Percentiles rank a stretch among this genome's conserved stretches.
Evolutionary conservation across 257 asterid genomes (phyloP).

Genomic region (Przewalskia tangutica): DNA sequence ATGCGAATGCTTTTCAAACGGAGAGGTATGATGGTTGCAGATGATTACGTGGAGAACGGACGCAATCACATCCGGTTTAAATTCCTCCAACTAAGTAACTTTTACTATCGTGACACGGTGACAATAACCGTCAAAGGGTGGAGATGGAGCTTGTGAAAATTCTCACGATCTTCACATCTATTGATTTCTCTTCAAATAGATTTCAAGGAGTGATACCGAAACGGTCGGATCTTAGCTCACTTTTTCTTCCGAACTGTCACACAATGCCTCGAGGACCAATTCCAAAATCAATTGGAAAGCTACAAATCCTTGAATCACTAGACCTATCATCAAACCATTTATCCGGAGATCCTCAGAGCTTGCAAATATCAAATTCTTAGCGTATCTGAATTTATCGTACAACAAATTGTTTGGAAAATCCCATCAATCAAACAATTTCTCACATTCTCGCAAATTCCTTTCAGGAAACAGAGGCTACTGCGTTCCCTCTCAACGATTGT

Average conservation of each 20-base stretch:
- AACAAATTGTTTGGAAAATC: conserved; percentile 35
- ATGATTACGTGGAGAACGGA: not conserved
- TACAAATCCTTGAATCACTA: conserved; percentile 20
- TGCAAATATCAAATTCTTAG: conserved; percentile 33
- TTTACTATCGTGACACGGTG: conserved; percentile 48
- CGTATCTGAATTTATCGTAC: conserved; percentile 34
- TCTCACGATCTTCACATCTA: conserved; percentile 24
- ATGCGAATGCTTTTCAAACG: conserved; percentile 1
- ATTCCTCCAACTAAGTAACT: conserved; percentile 6
- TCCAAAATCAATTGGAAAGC: conserved; percentile 22
- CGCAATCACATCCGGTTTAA: conserved; percentile 12
- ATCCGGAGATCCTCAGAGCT: conserved; percentile 23
- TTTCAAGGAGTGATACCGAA: conserved; percentile 31
- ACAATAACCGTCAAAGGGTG: conserved; percentile 44
- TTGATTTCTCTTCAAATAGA: conserved; percentile 41
- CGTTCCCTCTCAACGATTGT: conserved; percentile 27
- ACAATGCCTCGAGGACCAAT: conserved; percentile 26
- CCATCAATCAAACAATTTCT: conserved; percentile 32
- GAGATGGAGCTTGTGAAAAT: conserved; percentile 53
- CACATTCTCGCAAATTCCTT: conserved; percentile 34
- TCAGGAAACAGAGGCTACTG: conserved; percentile 38
- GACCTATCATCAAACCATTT: conserved; percentile 36
- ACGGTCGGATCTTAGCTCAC: conserved; percentile 12
- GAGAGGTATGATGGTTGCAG: conserved; percentile 15
- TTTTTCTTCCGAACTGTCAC: conserved; percentile 30